Percentiles rank a stretch among this genome's conserved stretches.
These are phyloP conservation scores for Wickerhamomyces alni DNA, from an alignment of 805 yeast species.

Conservation along the genomic window DNA sequence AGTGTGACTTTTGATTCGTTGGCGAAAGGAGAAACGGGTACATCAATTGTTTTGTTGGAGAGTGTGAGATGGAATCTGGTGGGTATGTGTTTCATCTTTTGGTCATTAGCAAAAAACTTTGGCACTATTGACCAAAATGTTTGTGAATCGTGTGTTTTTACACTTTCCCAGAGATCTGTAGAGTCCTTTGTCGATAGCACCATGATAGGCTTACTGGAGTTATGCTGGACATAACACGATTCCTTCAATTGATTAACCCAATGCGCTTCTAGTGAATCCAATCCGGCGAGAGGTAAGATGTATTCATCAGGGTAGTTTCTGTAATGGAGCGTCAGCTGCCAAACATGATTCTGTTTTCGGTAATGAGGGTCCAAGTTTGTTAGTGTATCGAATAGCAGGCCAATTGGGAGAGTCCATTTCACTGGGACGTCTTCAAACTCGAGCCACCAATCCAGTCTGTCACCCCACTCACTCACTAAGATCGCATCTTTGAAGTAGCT, in stretches of 20 bases:
- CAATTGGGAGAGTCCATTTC: slow-evolving; percentile 70
- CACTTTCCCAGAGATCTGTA: slow-evolving; percentile 48
- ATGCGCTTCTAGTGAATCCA: slow-evolving; percentile 35
- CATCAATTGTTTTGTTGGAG: slow-evolving; percentile 29
- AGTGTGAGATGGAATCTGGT: slow-evolving; percentile 40
- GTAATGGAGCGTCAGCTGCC: slow-evolving; percentile 41
- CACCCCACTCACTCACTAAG: slow-evolving; percentile 21
- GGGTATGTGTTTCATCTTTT: slow-evolving; percentile 37
- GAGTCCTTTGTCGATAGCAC: slow-evolving; percentile 60
- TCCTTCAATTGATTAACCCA: slow-evolving; percentile 84
- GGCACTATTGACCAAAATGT: slow-evolving; percentile 19
- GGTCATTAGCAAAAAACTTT: slow-evolving; percentile 12
- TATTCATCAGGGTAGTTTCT: slow-evolving; percentile 38
- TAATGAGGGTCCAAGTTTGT: slow-evolving; percentile 31
- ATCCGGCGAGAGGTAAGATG: slow-evolving; percentile 33
- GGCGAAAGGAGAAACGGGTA: slow-evolving; percentile 19
- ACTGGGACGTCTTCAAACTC: slow-evolving; percentile 59
- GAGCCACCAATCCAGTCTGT: slow-evolving; percentile 49
- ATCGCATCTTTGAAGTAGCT: slow-evolving; percentile 32
- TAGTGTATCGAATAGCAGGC: slow-evolving; percentile 54
- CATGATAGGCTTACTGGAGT: slow-evolving; percentile 80
- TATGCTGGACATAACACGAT: slow-evolving; percentile 66
- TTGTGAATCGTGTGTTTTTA: slow-evolving; percentile 30
- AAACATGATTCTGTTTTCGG: slow-evolving; percentile 24
- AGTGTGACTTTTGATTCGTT: slow-evolving; percentile 23